Evolutionary conservation across 148 eudicot genomes (phyloP), one percentile per base, ranked within the genome.

Genomic region (Rhododendron kiyosumense): DNA sequence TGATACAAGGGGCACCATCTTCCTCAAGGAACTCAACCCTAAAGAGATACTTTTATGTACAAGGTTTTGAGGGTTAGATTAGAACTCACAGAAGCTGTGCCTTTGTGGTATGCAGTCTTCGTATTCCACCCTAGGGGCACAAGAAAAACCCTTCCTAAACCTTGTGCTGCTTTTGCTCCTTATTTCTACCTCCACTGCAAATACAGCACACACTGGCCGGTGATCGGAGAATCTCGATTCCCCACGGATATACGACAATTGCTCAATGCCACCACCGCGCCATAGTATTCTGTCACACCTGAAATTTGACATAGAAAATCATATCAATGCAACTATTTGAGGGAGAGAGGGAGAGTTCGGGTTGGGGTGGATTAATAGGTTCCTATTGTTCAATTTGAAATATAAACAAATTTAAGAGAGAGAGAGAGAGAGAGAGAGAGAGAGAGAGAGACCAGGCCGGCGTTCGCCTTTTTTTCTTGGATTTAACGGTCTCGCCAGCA

Each of bases 251-350:
- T 95, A 94, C n/a, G 90, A 86, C 59, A 92, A 34, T 84, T 95
- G 98, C 24, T 95, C 93, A 5, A 94, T 92, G 5, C 95, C 96
- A 5, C 85, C 84, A 0, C 98, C 98, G 2, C 88, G 92, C 98
- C 98, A 95, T 52, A 95, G 78, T 88, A 95, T 93, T 80, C 98
- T 93, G 36, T 95, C 98, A 85, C 98, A 95, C 98, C 98, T 94
- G 89, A 45, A 81, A 83, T 17, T 49, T 52, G 5, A 36, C 11
- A 32, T 32, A 34, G 22, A 22, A 17, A 28, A 67, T 54, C 82
- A 24, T 20, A 80, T 57, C 48, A 81, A 54, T 1, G 30, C 71
- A 18, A 15, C 82, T 26, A 79, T 43, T 20, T 43, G 28, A 38
- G 4, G 30, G 12, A 9, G 46, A 61, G 28, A 38, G 4, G 30